A percentile compares a stretch with the other conserved stretches of the same genome.
Conservation (phyloP, 257 asterid species). For the Solanum microdontum region DNA sequence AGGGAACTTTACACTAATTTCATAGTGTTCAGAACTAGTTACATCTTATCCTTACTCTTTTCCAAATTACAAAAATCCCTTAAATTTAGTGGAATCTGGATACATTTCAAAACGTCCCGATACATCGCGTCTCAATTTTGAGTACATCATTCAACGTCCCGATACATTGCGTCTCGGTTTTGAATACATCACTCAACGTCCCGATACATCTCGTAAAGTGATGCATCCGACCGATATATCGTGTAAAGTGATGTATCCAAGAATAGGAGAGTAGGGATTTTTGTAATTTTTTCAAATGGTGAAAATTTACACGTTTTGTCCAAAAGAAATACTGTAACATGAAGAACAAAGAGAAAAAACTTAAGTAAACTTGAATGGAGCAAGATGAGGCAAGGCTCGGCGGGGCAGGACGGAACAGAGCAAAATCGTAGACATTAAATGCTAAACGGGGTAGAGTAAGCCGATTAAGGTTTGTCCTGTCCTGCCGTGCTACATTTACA, state of each 20-base stretch:
- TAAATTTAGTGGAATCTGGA: background rate
- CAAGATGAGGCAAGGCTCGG: background rate
- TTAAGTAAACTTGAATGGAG: background rate
- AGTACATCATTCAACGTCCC: too few relatives aligned
- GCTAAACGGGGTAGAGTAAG: background rate
- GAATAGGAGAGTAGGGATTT: too few relatives aligned
- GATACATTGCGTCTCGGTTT: background rate
- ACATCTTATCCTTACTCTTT: background rate
- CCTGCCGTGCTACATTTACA: background rate
- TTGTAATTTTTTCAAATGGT: too few relatives aligned
- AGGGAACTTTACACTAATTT: background rate
- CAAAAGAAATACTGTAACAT: background rate
- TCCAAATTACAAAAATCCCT: too few relatives aligned
- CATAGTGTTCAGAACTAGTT: background rate
- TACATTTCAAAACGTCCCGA: background rate
- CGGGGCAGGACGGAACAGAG: background rate
- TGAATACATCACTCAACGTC: background rate
- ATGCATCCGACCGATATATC: too few relatives aligned
- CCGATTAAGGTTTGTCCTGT: background rate
- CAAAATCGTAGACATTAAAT: background rate
- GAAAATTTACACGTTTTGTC: background rate
- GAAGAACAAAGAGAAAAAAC: background rate
- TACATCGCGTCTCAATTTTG: too few relatives aligned
- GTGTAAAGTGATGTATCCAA: background rate
- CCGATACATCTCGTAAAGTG: background rate